Evolutionary conservation across 108 stramenopile genomes (phyloP), one percentile per base, ranked within the genome.

Genomic region (Ochromonas danica): DNA sequence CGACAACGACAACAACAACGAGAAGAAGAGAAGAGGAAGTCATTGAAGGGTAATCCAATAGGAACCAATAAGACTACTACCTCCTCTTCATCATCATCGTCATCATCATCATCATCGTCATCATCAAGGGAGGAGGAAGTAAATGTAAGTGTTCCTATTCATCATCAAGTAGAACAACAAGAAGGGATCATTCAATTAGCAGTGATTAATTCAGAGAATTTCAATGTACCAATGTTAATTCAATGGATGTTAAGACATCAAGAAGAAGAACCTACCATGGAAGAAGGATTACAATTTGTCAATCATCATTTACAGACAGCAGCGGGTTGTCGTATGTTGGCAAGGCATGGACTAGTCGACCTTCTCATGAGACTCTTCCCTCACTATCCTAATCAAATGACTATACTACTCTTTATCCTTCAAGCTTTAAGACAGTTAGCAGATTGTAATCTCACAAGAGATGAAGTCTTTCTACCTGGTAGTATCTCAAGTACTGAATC

Each of bases 171-270:
- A 10, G 51, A 10, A 57, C 51, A 10, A 10, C 51, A 10, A 57
- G 51, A 10, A 22, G 10, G 22, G 17, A 57, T 17, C 22, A 57
- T 57, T 22, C 51, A 57, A 17, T 57, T 22, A 57, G 10, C 51
- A 22, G 22, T 57, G 17, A 57, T 22, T 17, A 22, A 57, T 17
- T 10, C 51, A 57, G 51, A 57, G 51, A 57, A 10, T 57, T 42
- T 41, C 41, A 75, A 75, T 60, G 72, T 25, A 38, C 51, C 51
- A 6, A 75, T 75, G 36, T 41, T 75, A 28, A 33, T 75, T 75
- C 10, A 6, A 75, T 75, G 72, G 72, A 6, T 75, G 25, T 10
- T 27, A 28, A 27, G 31, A 10, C 43, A 75, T 36, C 28, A 31
- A 14, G 10, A 45, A 30, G 72, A 75, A 10, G 72, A 75, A 36